Evolutionary conservation across 2,329 filamentous ascomycete species (phyloP), one percentile per base, ranked within the genome.

Genomic region (Penicillium crustosum): DNA sequence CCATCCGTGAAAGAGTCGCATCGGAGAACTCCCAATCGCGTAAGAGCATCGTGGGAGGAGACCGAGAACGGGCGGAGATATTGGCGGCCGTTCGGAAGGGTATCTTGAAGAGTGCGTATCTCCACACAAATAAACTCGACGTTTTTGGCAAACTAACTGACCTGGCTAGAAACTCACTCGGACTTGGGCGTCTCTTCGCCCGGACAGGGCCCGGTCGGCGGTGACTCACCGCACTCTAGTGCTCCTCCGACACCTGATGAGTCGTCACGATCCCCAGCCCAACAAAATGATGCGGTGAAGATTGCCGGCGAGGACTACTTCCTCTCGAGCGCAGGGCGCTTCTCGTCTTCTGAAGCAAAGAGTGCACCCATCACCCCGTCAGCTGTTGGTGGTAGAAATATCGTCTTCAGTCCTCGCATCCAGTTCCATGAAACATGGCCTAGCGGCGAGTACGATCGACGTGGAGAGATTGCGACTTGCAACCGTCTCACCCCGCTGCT

Each of bases 361-460:
- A 95, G 91, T 73, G 85, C 89, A 19, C 91, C 91, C 17, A 85
- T 83, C 58, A 95, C 92, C 4, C 91, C 92, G 1, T 85, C 89
- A 49, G 51, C 69, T 4, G 49, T 65, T 27, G 57, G 55, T 38
- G 71, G 78, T 31, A 81, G 82, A 61, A 84, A 82, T 68, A 87
- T 88, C 65, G 81, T 78, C 60, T 99, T 97, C 76, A 97, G 92
- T 70, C 93, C 93, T 47, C 87, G 93, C 41, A 91, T 97, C 51
- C 87, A 96, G 62, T 97, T 97, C 73, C 87, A 97, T 73, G 94
- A 99, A 71, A 97, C 93, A 8, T 99, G 93, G 92, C 92, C 93
- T 2, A 91, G 89, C 70, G 89, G 90, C 68, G 94, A 99, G 74
- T 99, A 99, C 71, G 94, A 99, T 74, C 90, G 94, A 61, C 87